Evolutionary conservation across 2,329 filamentous ascomycete species (phyloP).

Genomic region (Xylariaceae sp.): DNA sequence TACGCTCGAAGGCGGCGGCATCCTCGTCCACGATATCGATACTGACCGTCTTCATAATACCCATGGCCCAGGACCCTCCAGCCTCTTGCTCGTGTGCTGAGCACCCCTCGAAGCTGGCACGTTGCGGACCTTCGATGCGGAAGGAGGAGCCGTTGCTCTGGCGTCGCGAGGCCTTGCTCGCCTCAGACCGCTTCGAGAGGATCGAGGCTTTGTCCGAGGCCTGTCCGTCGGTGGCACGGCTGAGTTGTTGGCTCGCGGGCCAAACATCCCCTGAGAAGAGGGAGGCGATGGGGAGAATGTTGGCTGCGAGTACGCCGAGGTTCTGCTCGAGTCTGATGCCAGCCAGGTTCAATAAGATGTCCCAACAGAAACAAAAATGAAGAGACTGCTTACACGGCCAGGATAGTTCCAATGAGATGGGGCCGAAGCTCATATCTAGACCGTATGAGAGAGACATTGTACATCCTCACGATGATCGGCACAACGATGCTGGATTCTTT

Average conservation of each 20-base stretch:
- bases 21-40: conserved; percentile 29
- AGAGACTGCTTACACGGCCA: conserved; percentile 24
- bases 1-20: conserved; percentile 16
- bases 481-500: conserved; percentile 22
- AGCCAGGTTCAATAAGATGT: too few relatives aligned
- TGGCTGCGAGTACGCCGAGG: conserved; percentile 29
- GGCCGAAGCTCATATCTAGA: conserved; percentile 21
- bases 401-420: conserved; percentile 24
- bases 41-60: conserved; percentile 32
- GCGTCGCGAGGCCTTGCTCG: conserved; percentile 9
- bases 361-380: too few relatives aligned
- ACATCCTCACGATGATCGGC: conserved; percentile 26
- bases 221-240: conserved; percentile 7
- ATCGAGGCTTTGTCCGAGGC: conserved; percentile 14
- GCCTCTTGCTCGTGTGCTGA: conserved; percentile 5
- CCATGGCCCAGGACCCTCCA: conserved; percentile 23
- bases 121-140: conserved; percentile 18
- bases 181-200: conserved; percentile 10
- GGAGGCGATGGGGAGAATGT: conserved; percentile 27
- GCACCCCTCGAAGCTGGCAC: conserved; percentile 11
- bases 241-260: conserved; percentile 14
- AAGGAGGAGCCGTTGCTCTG: conserved; percentile 17
- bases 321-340: conserved; percentile 27
- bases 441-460: conserved; percentile 24
- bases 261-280: conserved; percentile 19